Base-by-base conservation (phyloP, 108 stramenopile genomes). In the Ochromonas danica region DNA sequence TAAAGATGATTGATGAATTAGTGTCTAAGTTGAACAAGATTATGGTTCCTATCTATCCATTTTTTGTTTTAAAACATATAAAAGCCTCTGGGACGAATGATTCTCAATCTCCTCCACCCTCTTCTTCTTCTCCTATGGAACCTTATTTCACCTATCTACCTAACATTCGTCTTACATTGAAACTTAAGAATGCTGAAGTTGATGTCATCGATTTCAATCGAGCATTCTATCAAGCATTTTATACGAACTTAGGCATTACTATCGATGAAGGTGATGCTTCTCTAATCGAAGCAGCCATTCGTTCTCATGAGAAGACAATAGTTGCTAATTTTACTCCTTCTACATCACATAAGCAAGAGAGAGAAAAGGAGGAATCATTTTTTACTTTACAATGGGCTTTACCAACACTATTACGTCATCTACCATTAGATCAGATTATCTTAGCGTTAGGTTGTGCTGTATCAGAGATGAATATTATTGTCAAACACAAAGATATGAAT, bases 391-490 rank as follows among this genome's bases (percentile, higher is more conserved):
- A 35, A 14, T 75, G 72, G 72, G n/a, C 72, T 6, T 75, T 75
- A 36, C 72, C 72, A 41, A 41, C 41, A 41, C 25, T 75, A 36
- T 27, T 75, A 41, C 6, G 38, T 27, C 28, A 60, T 25, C 72
- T 75, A 14, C 35, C 35, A 10, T 57, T 75, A 33, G 72, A 75
- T 42, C 51, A 57, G 25, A 75, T 75, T 75, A 33, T 75, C 10
- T 25, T 75, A 14, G 72, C 72, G 17, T 41, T 75, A 41, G 72
- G 72, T 10, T 75, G 72, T 25, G 72, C 72, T 33, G 28, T 75
- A 14, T 35, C 10, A 3, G 72, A 75, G 38, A 75, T 75, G 72
- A 75, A 75, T 6, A 75, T 75, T 31, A 60, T 75, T 57, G 51
- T 75, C 14, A 28, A 41, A 27, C 51, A 45, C 28, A 75, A 60